Percentiles rank a stretch among this genome's conserved stretches.
These are phyloP conservation scores for Trichoderma lentiforme DNA, from an alignment of 2,329 filamentous ascomycete genomes.

Conservation along the genomic window DNA sequence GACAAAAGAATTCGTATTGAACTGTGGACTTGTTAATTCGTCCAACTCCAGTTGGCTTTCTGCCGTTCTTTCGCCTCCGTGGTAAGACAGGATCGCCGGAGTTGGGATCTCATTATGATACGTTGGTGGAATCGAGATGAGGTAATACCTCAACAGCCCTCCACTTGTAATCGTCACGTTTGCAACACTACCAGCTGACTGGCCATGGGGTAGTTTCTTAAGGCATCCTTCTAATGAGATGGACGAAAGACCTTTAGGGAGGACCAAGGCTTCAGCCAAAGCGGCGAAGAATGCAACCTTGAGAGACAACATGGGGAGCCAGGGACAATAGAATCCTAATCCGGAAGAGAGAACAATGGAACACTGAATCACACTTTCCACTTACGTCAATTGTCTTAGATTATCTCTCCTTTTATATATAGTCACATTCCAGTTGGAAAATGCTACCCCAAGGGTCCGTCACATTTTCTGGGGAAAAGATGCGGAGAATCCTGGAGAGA, in stretches of 20 bases:
- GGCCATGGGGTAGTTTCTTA: not conserved
- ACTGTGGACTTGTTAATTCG: not conserved
- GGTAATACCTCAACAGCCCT: not conserved
- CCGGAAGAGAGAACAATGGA: not conserved
- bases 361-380: not conserved
- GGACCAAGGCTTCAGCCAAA: not conserved
- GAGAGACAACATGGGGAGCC: not conserved
- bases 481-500: not conserved
- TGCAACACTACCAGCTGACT: not conserved
- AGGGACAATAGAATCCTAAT: not conserved
- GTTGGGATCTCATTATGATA: not conserved
- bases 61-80: not conserved
- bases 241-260: not conserved
- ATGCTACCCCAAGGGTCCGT: not conserved
- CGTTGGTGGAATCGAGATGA: not conserved
- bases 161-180: not conserved
- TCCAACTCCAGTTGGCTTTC: not conserved
- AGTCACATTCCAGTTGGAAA: not conserved
- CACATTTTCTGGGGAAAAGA: not conserved
- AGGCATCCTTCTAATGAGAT: not conserved
- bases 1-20: not conserved
- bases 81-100: not conserved
- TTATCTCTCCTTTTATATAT: not conserved
- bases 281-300: not conserved
- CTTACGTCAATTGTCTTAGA: constrained; percentile 4